Percentiles rank a stretch among this genome's conserved stretches.
Evolutionary conservation across 768 basidiomycete species (phyloP).

Genomic region (Russula ochroleuca): DNA sequence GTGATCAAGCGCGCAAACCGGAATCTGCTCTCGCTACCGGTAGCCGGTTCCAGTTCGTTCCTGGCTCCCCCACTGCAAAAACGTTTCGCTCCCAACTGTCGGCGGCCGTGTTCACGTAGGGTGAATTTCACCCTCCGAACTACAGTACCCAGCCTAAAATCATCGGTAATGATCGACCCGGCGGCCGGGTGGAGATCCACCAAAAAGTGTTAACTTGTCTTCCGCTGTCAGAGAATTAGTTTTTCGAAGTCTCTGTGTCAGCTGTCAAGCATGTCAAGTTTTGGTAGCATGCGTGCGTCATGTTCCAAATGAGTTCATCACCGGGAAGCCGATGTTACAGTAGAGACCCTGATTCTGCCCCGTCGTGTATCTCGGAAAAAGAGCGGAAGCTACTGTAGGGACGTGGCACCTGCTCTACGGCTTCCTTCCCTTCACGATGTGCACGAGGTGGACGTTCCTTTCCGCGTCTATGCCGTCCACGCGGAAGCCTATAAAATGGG

Average conservation of each 20-base stretch:
- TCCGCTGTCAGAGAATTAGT: background rate
- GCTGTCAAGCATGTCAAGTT: background rate
- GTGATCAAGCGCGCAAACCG: too few species aligned
- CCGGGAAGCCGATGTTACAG: background rate
- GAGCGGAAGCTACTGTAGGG: slow-evolving; percentile 1
- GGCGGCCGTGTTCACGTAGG: background rate
- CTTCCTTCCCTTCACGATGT: background rate
- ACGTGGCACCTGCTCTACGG: background rate
- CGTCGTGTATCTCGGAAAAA: slow-evolving; percentile 13
- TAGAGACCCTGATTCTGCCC: slow-evolving; percentile 4
- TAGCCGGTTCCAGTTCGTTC: background rate
- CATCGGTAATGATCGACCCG: too few species aligned
- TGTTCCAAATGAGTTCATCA: background rate
- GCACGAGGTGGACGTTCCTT: background rate
- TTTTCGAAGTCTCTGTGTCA: slow-evolving; percentile 4
- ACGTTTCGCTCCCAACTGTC: background rate
- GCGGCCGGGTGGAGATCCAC: too few species aligned
- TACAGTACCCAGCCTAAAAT: too few species aligned
- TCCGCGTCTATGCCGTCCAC: slow-evolving; percentile 3
- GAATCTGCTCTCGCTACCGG: background rate
- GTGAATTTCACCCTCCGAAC: too few species aligned
- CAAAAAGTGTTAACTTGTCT: too few species aligned
- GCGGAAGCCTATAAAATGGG: slow-evolving; percentile 9
- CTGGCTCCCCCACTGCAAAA: background rate
- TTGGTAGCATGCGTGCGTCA: background rate